Conservation (phyloP, 1,284 basidiomycete genomes). For the Sutorius eximius region DNA sequence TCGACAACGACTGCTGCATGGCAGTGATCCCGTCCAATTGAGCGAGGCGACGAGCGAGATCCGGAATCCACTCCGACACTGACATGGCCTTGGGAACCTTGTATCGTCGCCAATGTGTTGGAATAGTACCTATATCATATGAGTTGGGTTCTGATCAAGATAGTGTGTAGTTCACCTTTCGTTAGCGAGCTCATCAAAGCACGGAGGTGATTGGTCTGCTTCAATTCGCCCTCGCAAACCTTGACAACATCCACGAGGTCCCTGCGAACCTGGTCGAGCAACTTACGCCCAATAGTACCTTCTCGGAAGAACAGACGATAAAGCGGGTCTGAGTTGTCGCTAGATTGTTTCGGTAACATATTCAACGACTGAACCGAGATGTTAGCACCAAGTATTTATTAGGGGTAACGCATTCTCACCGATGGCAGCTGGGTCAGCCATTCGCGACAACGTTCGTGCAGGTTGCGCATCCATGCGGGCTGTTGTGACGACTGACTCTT, state of each 20-base stretch:
- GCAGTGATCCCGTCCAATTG: slow-evolving; percentile 80
- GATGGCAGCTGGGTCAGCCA: slow-evolving; percentile 78
- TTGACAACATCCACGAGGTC: slow-evolving; percentile 81
- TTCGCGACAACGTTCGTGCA: slow-evolving; percentile 78
- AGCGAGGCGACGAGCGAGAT: slow-evolving; percentile 73
- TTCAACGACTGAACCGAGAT: slow-evolving; percentile 53
- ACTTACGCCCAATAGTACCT: slow-evolving; percentile 72
- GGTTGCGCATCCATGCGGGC: slow-evolving; percentile 89
- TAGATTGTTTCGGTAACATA: slow-evolving; percentile 59
- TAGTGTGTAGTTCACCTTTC: slow-evolving; percentile 59
- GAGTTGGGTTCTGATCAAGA: slow-evolving; percentile 4
- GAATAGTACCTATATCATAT: slow-evolving; percentile 69
- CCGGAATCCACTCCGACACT: slow-evolving; percentile 83
- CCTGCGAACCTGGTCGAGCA: slow-evolving; percentile 74
- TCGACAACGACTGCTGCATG: slow-evolving; percentile 59
- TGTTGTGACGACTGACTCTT: slow-evolving; percentile 68
- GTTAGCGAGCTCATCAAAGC: slow-evolving; percentile 84
- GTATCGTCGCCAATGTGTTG: slow-evolving; percentile 85
- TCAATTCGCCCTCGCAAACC: slow-evolving; percentile 83
- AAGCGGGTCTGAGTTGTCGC: slow-evolving; percentile 79
- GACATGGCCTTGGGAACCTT: slow-evolving; percentile 82
- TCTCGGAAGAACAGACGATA: slow-evolving; percentile 90
- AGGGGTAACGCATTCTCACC: slow-evolving; percentile 44
- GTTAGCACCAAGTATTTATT: slow-evolving; percentile 2
- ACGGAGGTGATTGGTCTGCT: slow-evolving; percentile 93